Evolutionary conservation across 1,139 yeast species (phyloP), one percentile per base, ranked within the genome.

Genomic region (Protomyces lactucae-debilis): DNA sequence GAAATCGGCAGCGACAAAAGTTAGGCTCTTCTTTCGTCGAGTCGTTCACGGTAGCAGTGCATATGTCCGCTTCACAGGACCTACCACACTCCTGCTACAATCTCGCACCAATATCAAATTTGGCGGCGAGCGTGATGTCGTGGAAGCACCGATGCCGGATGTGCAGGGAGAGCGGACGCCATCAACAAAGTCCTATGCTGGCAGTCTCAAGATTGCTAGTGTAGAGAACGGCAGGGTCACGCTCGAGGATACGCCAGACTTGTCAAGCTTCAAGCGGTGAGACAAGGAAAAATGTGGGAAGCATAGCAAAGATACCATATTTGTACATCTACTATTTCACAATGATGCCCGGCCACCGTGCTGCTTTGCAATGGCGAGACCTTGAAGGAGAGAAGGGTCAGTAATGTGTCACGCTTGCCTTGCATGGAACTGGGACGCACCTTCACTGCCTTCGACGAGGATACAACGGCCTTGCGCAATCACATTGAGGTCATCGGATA

Each of bases 391-490:
- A n/a, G 9, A n/a, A n/a, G 5, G 43, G 32, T 28, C 32, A 28
- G 32, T 6, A 28, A 28, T 37, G 43, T 37, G 43, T 37, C 43
- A 37, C 16, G 5, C 16, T 37, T 12, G 43, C 43, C 14, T 37
- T 6, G 21, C 48, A 18, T 43, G 48, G 23, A 43, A 43, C 10
- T 43, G 48, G 12, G 48, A 43, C 48, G 48, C 48, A n/a, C 82
- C 84, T 57, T 76, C 77, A 65, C 83, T 89, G 1, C 95, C 95
- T 66, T 83, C 77, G 2, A 87, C 87, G 67, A 88, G 77, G 59
- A 88, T 84, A 74, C 95, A 88, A 67, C 83, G 83, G 46, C 85
- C 91, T 71, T 83, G 81, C 45, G 81, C 80, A 36, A 87, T 81
- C 1, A 81, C 79, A 2, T 74, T 74, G 8, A 74, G 75, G 1